Percentiles rank a stretch among this genome's conserved stretches.
phyloP scores from a whole-genome alignment of 2,329 filamentous ascomycete genomes.

The Didymosphaeria variabile region DNA sequence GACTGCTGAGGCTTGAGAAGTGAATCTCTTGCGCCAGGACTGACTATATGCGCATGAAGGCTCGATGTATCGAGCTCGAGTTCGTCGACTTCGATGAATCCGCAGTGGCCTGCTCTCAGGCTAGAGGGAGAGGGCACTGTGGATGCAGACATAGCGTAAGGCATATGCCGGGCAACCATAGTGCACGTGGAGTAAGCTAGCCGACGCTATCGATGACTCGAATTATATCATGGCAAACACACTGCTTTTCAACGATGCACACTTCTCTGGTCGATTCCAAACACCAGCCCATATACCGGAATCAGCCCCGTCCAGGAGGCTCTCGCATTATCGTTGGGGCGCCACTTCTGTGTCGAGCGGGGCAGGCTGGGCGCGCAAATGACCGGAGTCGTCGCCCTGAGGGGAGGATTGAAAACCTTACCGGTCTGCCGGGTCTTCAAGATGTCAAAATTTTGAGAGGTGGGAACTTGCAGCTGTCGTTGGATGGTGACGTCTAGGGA shows the following conservation, averaged over 20 bases:
- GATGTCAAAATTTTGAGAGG: neutral
- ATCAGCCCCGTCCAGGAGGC: neutral
- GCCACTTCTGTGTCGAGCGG: constrained; percentile 27
- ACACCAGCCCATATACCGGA: constrained; percentile 1
- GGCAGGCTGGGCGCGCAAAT: constrained; percentile 6
- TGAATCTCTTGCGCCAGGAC: constrained; percentile 25
- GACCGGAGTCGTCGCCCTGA: constrained; percentile 2
- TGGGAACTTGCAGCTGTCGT: constrained; percentile 1
- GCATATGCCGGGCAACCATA: constrained; percentile 4
- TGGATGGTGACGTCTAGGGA: constrained; percentile 6
- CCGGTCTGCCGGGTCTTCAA: constrained; percentile 1
- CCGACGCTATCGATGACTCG: constrained; percentile 6
- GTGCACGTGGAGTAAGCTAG: neutral
- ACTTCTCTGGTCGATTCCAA: neutral
- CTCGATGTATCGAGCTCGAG: constrained; percentile 42
- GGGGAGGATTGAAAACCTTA: constrained; percentile 1
- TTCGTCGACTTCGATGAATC: constrained; percentile 41
- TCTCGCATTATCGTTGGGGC: constrained; percentile 22
- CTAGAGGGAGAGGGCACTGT: constrained; percentile 10
- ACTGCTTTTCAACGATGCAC: constrained; percentile 10
- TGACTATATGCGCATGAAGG: constrained; percentile 36
- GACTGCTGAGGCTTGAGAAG: constrained; percentile 26
- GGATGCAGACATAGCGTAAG: constrained; percentile 4
- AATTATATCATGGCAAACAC: neutral
- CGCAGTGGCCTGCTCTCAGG: constrained; percentile 36